Evolutionary conservation across 306 rosid genomes (phyloP).

Genomic region (Dryas drummondii): DNA sequence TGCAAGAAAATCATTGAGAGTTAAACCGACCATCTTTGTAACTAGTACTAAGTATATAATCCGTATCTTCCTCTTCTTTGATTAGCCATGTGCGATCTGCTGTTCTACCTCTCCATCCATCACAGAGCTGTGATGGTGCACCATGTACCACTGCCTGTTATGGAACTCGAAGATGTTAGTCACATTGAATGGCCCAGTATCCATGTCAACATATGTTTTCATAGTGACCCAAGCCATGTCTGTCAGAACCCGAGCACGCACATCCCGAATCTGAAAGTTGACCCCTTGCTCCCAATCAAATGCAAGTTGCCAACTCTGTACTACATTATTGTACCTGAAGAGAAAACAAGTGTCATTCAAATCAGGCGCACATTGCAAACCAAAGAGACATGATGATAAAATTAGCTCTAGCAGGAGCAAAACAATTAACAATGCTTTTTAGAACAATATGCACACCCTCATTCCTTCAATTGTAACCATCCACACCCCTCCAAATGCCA

Average conservation of each 20-base stretch:
- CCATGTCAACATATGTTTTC: conserved; percentile 78
- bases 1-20: conserved; percentile 41
- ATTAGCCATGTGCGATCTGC: conserved; percentile 64
- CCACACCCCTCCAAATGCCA: neutral
- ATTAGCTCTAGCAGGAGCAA: neutral
- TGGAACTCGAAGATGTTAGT: conserved; percentile 80
- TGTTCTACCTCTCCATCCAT: conserved; percentile 73
- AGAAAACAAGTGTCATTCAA: conserved; percentile 5
- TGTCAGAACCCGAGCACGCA: conserved; percentile 74
- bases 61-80: conserved; percentile 30
- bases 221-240: conserved; percentile 98
- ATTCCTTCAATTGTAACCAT: neutral
- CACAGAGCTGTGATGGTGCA: conserved; percentile 93
- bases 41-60: conserved; percentile 53
- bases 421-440: neutral
- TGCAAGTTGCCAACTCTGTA: conserved; percentile 85
- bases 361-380: neutral
- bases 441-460: neutral
- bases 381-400: neutral
- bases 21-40: conserved; percentile 50
- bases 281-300: conserved; percentile 89
- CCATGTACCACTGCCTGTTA: conserved; percentile 86
- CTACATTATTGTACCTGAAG: conserved; percentile 69
- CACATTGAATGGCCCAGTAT: conserved; percentile 76
- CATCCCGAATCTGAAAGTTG: conserved; percentile 87